Conservation (phyloP, 805 yeast species). For the Sugiyamaella boreocaroliniensis region DNA sequence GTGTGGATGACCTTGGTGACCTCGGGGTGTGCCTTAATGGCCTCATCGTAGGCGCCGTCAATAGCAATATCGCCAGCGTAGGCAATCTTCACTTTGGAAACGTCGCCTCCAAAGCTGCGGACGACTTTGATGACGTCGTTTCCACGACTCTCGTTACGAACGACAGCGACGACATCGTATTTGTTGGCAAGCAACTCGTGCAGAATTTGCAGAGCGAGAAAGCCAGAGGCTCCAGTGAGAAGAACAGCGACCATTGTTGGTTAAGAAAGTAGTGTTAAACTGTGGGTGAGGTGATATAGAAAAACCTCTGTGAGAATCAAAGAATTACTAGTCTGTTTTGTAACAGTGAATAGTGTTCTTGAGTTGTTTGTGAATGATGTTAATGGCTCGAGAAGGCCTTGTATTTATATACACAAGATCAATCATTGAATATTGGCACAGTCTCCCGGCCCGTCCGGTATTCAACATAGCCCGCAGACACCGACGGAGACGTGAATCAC, state of each 20-base stretch:
- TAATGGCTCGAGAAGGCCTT: too few species aligned
- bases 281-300: neutral
- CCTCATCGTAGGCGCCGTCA: slow-evolving; percentile 43
- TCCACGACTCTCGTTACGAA: slow-evolving; percentile 36
- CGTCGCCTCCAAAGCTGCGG: neutral
- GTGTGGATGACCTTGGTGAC: slow-evolving; percentile 35
- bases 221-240: slow-evolving; percentile 24
- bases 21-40: slow-evolving; percentile 35
- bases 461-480: too few species aligned
- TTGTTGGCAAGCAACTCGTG: slow-evolving; percentile 33
- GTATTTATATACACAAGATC: neutral
- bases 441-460: too few species aligned
- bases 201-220: slow-evolving; percentile 19
- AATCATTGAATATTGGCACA: neutral
- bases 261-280: neutral
- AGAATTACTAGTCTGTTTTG: neutral
- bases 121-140: neutral
- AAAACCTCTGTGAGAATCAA: neutral
- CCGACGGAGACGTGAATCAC: too few species aligned
- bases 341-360: neutral
- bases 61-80: slow-evolving; percentile 29
- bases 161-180: slow-evolving; percentile 44
- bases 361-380: neutral
- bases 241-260: slow-evolving; percentile 10
- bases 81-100: neutral